Evolutionary conservation across 345 rosid genomes (phyloP), one percentile per base, ranked within the genome.

Genomic region (Eucalyptus microcorys): DNA sequence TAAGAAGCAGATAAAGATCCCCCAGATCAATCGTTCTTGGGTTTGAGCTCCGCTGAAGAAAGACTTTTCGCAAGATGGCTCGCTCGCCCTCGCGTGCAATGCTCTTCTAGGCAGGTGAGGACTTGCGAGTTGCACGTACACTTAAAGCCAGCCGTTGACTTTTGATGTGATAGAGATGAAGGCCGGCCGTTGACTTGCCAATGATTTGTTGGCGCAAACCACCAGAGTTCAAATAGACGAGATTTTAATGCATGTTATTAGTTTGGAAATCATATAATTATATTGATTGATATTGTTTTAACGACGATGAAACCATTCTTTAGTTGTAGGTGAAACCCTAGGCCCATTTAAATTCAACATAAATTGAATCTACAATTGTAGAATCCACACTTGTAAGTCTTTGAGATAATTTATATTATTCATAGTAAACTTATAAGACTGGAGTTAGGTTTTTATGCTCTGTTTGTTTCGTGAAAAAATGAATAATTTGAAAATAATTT

Each of bases 1-100:
- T 16, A 3, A 17, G 30, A 21, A 24, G 61, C 6, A 55, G 30
- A 24, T 10, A 24, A 55, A 57, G 64, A 57, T 57, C n/a, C 30
- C 64, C n/a, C 6, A 27, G 0, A 59, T 5, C 3, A 59, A 27
- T 3, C 6, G 15, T 12, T 5, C 32, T 59, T 11, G n/a, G 66
- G 7, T 59, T 5, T 12, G 32, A 27, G 66, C 8, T 59, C n/a
- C 2, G 1, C 0, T 12, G n/a, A 59, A 59, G n/a, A 59, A 12
- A 59, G 32, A 26, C 66, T 59, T 59, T 55, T 55, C 27, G 0
- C 59, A 3, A 53, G 59, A 53, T 22, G 26, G 5, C 53, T 3
- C 4, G 22, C 53, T 50, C 0, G 22, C 53, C 53, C 53, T 50
- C 0, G 1, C 8, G 0, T 17, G 53, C 22, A 17, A 17, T 50